phyloP scores from a whole-genome alignment of 371 early-diverging fungal species.

The Mucor sp. region DNA sequence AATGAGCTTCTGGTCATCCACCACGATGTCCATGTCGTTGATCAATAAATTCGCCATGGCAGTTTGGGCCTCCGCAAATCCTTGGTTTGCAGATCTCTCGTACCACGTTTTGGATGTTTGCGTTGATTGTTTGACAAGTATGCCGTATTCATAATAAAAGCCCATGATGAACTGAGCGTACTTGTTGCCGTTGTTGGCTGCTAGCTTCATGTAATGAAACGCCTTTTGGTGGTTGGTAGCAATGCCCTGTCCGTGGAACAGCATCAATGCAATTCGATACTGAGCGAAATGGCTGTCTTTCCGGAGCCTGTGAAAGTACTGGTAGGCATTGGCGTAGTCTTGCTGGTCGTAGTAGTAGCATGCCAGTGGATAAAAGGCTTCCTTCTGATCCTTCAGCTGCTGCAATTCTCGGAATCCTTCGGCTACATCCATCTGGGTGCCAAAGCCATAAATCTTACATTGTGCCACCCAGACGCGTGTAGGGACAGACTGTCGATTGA shows the following conservation, averaged over 20 bases:
- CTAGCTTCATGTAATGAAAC: slow-evolving; percentile 3
- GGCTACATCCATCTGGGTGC: slow-evolving; percentile 16
- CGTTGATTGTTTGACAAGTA: slow-evolving; percentile 12
- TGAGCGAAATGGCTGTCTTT: slow-evolving; percentile 15
- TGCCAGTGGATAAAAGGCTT: slow-evolving; percentile 27
- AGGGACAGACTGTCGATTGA: not conserved
- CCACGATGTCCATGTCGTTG: not conserved
- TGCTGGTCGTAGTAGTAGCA: slow-evolving; percentile 22
- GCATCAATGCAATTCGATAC: slow-evolving; percentile 21
- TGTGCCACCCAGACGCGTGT: slow-evolving; percentile 44
- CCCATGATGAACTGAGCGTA: slow-evolving; percentile 41
- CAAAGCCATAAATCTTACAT: slow-evolving; percentile 41
- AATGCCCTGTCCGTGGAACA: slow-evolving; percentile 10
- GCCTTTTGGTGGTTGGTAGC: slow-evolving; percentile 3
- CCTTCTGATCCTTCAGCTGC: slow-evolving; percentile 7
- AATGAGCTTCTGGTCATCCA: not conserved
- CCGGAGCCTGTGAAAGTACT: slow-evolving; percentile 14
- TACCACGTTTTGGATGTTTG: slow-evolving; percentile 19
- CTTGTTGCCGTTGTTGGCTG: slow-evolving; percentile 27
- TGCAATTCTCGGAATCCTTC: slow-evolving; percentile 33
- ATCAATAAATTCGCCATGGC: slow-evolving; percentile 25
- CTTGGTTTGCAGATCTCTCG: slow-evolving; percentile 29
- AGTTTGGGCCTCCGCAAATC: slow-evolving; percentile 33
- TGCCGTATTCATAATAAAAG: slow-evolving; percentile 29
- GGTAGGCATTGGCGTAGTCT: slow-evolving; percentile 15